Percentiles rank a stretch among this genome's conserved stretches.
phyloP scores from a whole-genome alignment of 345 rosid species.

The Gossypium stocksii region DNA sequence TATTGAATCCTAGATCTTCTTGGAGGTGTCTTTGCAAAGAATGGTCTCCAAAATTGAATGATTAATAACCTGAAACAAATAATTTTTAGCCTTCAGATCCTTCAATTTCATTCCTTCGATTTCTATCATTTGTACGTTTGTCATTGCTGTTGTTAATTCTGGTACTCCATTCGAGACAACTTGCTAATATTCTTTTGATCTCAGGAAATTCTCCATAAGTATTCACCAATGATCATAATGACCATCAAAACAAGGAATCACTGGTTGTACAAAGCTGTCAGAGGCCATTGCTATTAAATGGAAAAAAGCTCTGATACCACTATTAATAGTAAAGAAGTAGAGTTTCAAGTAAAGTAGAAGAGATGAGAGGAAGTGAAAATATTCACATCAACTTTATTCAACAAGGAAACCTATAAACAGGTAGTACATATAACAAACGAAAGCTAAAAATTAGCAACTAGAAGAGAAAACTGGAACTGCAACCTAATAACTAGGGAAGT shows the following conservation, averaged over 20 bases:
- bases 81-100: neutral
- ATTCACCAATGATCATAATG: neutral
- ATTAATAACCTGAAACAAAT: too few relatives aligned
- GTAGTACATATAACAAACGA: neutral
- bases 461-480: too few relatives aligned
- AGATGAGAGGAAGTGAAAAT: neutral
- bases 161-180: too few relatives aligned
- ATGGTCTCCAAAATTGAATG: neutral
- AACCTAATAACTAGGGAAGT: too few relatives aligned
- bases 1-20: neutral
- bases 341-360: neutral
- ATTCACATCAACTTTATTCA: too few relatives aligned
- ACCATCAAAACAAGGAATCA: neutral
- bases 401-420: too few relatives aligned
- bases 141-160: neutral
- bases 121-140: neutral
- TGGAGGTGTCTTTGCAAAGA: neutral
- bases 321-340: too few relatives aligned
- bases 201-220: neutral
- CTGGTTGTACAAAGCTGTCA: neutral
- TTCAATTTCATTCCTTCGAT: neutral
- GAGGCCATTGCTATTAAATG: neutral
- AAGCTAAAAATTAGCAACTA: too few relatives aligned
- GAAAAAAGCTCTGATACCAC: neutral
- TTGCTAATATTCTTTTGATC: neutral